Evolutionary conservation across 2,329 filamentous ascomycete species (phyloP).

Genomic region (Ceratocystis alfenasii): DNA sequence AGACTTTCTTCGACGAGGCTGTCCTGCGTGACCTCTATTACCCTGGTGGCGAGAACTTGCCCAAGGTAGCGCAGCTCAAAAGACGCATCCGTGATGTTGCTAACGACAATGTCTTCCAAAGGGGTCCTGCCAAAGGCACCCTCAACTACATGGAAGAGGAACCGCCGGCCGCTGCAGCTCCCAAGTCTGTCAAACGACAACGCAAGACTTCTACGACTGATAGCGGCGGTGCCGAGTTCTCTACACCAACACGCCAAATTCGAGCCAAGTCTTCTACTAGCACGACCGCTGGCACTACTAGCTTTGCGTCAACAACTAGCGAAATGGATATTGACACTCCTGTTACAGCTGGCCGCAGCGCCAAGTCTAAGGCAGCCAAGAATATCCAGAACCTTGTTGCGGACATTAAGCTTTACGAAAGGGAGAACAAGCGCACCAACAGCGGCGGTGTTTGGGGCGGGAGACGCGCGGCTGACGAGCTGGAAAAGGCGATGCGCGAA

Average conservation of each 20-base stretch:
- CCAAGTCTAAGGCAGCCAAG: conserved; percentile 73
- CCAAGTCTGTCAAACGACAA: conserved; percentile 25
- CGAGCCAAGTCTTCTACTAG: not conserved
- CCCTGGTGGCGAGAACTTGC: conserved; percentile 44
- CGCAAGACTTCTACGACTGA: not conserved
- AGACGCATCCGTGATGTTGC: conserved; percentile 40
- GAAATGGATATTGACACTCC: conserved; percentile 75
- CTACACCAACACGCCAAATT: conserved; percentile 30
- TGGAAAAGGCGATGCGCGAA: conserved; percentile 38
- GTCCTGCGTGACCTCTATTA: conserved; percentile 56
- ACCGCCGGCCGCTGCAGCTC: not conserved
- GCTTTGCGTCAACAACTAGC: conserved; percentile 1
- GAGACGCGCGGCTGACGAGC: conserved; percentile 47
- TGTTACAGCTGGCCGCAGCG: conserved; percentile 61
- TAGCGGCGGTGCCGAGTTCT: not conserved
- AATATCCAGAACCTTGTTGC: conserved; percentile 64
- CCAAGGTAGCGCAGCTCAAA: conserved; percentile 36
- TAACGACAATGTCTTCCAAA: conserved; percentile 39
- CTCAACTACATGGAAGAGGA: conserved; percentile 31
- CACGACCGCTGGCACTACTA: not conserved
- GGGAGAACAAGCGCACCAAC: conserved; percentile 67
- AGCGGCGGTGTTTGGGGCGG: conserved; percentile 48
- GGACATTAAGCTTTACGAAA: conserved; percentile 84
- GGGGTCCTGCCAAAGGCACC: conserved; percentile 38
- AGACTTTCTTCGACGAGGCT: conserved; percentile 62